A percentile compares a stretch with the other conserved stretches of the same genome.
Evolutionary conservation across 805 yeast species (phyloP).

Genomic region (Torulaspora indica): DNA sequence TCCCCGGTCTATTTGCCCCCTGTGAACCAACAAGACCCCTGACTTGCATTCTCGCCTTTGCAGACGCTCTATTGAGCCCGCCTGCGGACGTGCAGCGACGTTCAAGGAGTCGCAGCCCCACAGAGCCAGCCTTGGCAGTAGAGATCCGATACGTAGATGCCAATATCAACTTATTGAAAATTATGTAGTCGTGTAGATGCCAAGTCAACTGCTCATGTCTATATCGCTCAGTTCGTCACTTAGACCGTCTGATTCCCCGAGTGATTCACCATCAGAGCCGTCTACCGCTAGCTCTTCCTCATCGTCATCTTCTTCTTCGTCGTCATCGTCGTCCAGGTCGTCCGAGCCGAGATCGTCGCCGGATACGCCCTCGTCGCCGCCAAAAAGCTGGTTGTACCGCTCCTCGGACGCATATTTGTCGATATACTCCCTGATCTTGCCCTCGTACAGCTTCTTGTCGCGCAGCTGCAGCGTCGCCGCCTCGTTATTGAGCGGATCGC

Average conservation of each 20-base stretch:
- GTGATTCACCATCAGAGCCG: conserved; percentile 8
- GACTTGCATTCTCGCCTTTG: conserved; percentile 4
- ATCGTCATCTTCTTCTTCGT: conserved; percentile 10
- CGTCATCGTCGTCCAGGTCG: conserved; percentile 31
- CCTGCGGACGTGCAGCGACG: too few relatives aligned
- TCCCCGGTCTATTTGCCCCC: conserved; percentile 6
- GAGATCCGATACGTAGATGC: neutral
- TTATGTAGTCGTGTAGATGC: neutral
- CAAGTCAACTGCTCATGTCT: conserved; percentile 21
- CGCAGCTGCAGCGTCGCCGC: conserved; percentile 76
- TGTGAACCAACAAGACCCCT: conserved; percentile 7
- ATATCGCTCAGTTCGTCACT: conserved; percentile 33
- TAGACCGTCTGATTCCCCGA: conserved; percentile 16
- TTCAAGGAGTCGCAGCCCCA: too few relatives aligned
- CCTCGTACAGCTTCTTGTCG: conserved; percentile 61
- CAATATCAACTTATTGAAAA: neutral
- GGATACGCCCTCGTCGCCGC: conserved; percentile 47
- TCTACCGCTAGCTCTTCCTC: conserved; percentile 14
- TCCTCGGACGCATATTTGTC: conserved; percentile 56
- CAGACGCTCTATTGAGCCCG: too few relatives aligned
- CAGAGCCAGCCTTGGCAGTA: neutral
- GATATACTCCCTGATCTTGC: conserved; percentile 69
- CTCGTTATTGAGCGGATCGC: conserved; percentile 88
- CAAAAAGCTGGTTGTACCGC: conserved; percentile 38
- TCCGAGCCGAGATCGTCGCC: conserved; percentile 41